phyloP scores from a whole-genome alignment of 2,329 filamentous ascomycete genomes.

The Pestalotiopsis sp. region DNA sequence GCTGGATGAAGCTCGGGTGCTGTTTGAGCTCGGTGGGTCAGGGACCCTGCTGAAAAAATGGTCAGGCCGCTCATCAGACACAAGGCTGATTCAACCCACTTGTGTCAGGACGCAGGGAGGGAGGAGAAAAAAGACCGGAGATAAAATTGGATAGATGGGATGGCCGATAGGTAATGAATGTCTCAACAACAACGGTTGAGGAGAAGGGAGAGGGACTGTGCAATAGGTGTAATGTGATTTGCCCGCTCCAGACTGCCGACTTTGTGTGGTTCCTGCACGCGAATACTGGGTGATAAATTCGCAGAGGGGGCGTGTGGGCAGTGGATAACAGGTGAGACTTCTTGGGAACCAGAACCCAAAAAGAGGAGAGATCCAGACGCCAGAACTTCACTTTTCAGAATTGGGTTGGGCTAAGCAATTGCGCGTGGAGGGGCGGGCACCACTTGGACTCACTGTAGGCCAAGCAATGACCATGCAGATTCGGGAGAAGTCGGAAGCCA shows the following conservation, averaged over 20 bases:
- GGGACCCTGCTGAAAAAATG: not conserved
- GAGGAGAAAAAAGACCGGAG: not conserved
- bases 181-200: not conserved
- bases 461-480: slow-evolving; percentile 1
- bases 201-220: not conserved
- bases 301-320: not conserved
- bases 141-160: not conserved
- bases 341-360: not conserved
- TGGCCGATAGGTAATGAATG: not conserved
- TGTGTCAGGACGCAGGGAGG: slow-evolving; percentile 3
- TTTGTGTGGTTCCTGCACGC: not conserved
- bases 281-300: not conserved
- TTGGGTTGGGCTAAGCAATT: slow-evolving; percentile 3
- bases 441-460: not conserved
- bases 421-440: not conserved
- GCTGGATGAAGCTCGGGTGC: slow-evolving; percentile 8
- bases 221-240: not conserved
- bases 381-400: not conserved
- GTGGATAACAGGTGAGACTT: not conserved
- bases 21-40: slow-evolving; percentile 13
- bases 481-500: slow-evolving; percentile 10
- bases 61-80: slow-evolving; percentile 7
- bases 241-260: not conserved
- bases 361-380: not conserved
- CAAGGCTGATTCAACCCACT: not conserved